Evolutionary conservation across 1,284 basidiomycete species (phyloP).

Genomic region (Neolentinus lepideus): DNA sequence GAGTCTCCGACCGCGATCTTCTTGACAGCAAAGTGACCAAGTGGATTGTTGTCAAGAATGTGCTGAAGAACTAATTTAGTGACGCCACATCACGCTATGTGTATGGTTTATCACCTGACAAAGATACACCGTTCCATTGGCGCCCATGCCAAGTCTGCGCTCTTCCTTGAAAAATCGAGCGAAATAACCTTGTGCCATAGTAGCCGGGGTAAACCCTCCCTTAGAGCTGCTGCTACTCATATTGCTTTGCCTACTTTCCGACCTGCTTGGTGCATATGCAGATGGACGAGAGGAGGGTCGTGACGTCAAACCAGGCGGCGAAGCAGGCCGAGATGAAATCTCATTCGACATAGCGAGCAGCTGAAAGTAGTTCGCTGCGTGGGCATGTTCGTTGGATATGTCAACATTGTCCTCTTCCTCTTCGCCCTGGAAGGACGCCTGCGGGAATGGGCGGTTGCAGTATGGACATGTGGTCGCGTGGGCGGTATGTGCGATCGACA

Average conservation of each 20-base stretch:
- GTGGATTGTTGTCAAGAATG: conserved; percentile 6
- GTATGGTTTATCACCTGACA: conserved; percentile 79
- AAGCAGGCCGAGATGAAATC: conserved; percentile 48
- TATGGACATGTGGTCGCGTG: conserved; percentile 51
- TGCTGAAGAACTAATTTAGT: conserved; percentile 8
- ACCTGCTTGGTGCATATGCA: conserved; percentile 2
- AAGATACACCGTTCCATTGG: conserved; percentile 83
- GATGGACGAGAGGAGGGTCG: conserved; percentile 4
- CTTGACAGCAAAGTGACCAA: conserved; percentile 86
- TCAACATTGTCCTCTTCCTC: conserved; percentile 11
- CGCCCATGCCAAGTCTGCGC: conserved; percentile 83
- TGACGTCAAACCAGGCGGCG: conserved; percentile 28
- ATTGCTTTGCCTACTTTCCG: conserved; percentile 3
- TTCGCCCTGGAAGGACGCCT: conserved; percentile 14
- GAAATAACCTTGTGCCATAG: conserved; percentile 80
- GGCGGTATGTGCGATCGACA: conserved; percentile 49
- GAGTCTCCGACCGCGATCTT: conserved; percentile 92
- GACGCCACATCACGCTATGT: conserved; percentile 38
- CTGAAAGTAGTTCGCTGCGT: conserved; percentile 70
- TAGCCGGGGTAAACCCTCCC: conserved; percentile 45
- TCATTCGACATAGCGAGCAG: conserved; percentile 65
- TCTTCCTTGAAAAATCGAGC: conserved; percentile 88
- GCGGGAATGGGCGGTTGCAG: conserved; percentile 54
- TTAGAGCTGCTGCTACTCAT: not conserved
- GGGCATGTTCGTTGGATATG: conserved; percentile 28